Percentiles rank a stretch among this genome's conserved stretches.
Evolutionary conservation across 2,329 filamentous ascomycete genomes (phyloP).

Genomic region (Colletotrichum sp.): DNA sequence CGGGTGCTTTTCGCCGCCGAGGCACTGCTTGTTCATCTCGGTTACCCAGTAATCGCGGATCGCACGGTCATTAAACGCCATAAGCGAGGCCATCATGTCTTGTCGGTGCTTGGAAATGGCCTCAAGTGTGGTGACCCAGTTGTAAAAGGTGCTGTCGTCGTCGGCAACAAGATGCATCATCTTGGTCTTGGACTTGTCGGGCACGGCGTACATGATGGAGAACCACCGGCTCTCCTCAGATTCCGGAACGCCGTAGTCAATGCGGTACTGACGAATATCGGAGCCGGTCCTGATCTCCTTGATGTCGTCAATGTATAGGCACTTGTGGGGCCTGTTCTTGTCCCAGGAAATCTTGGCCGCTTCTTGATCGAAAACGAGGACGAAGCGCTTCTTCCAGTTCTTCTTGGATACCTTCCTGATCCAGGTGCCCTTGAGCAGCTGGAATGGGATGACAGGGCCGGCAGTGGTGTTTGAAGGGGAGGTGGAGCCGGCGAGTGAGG

Average conservation of each 20-base stretch:
- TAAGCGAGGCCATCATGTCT: constrained; percentile 87
- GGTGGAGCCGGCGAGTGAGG: constrained; percentile 49
- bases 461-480: constrained; percentile 46
- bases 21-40: constrained; percentile 76
- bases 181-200: constrained; percentile 82
- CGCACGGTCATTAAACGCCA: constrained; percentile 83
- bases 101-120: constrained; percentile 85
- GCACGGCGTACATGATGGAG: constrained; percentile 84
- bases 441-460: constrained; percentile 77
- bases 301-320: constrained; percentile 94
- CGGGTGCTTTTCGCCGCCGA: constrained; percentile 44
- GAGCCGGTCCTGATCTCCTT: constrained; percentile 84
- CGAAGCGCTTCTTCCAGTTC: constrained; percentile 73
- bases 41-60: constrained; percentile 85
- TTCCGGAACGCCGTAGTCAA: constrained; percentile 77
- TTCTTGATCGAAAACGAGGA: constrained; percentile 77
- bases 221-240: constrained; percentile 78
- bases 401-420: constrained; percentile 89
- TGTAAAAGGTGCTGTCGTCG: constrained; percentile 70
- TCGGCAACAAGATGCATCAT: constrained; percentile 87
- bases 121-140: constrained; percentile 86
- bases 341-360: constrained; percentile 91
- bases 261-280: constrained; percentile 87
- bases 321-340: constrained; percentile 76
- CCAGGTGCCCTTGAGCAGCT: constrained; percentile 78